These are phyloP conservation scores for Pelargonium myrrhifolium DNA, from an alignment of 441 rosid genomes.

Conservation along the genomic window DNA sequence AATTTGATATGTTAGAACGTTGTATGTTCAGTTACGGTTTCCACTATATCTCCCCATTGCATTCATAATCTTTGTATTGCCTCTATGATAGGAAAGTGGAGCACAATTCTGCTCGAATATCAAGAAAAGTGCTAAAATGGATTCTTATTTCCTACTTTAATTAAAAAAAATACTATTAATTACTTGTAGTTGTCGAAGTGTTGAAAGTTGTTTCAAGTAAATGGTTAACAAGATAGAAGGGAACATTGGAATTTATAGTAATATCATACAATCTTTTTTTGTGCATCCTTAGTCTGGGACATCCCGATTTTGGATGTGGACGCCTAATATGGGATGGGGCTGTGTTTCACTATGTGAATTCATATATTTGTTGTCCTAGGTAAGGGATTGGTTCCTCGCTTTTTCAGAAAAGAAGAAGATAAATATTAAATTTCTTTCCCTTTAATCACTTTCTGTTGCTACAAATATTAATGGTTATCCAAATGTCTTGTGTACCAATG, in stretches of 20 bases:
- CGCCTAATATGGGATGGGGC: background rate
- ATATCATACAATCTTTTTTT: background rate
- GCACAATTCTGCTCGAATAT: no score
- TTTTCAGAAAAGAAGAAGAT: background rate
- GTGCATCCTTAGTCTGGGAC: background rate
- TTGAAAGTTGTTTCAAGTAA: no score
- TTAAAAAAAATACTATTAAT: no score
- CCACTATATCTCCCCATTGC: no score
- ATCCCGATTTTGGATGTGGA: background rate
- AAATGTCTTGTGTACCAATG: background rate
- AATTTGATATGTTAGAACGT: no score
- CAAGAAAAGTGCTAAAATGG: no score
- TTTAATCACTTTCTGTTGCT: background rate
- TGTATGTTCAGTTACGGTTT: no score
- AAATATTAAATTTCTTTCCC: background rate
- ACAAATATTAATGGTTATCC: background rate
- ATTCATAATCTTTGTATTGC: no score
- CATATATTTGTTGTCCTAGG: background rate
- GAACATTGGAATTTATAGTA: background rate
- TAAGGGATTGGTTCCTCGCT: background rate
- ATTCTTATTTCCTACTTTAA: no score
- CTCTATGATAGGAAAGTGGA: no score
- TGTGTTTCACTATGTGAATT: background rate
- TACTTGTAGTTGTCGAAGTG: no score
- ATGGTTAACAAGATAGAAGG: background rate